Percentiles rank a stretch among this genome's conserved stretches.
Evolutionary conservation across 805 yeast genomes (phyloP).

Genomic region (Tetrapisispora fleetii): DNA sequence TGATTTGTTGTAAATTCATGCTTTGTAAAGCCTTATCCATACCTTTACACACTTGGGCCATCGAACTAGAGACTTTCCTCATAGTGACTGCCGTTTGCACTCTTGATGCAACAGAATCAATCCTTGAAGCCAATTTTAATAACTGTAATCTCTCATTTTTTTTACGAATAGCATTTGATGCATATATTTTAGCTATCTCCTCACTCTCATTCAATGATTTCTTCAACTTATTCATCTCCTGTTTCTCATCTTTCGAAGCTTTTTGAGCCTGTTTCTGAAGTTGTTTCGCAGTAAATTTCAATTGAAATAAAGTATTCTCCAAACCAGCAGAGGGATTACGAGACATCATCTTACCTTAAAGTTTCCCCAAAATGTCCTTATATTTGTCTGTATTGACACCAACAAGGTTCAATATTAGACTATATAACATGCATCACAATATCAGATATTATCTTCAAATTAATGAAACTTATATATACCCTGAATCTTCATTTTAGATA

Average conservation of each 20-base stretch:
- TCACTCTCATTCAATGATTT: slow-evolving; percentile 42
- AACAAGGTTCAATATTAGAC: too few relatives aligned
- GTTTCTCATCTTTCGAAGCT: slow-evolving; percentile 82
- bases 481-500: background rate
- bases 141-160: slow-evolving; percentile 76
- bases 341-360: slow-evolving; percentile 14
- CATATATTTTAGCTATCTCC: slow-evolving; percentile 89
- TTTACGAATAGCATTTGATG: slow-evolving; percentile 92
- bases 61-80: slow-evolving; percentile 89
- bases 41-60: slow-evolving; percentile 86
- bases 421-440: too few relatives aligned
- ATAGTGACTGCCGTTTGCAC: slow-evolving; percentile 97
- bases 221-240: slow-evolving; percentile 80
- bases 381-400: too few relatives aligned
- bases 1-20: slow-evolving; percentile 89
- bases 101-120: slow-evolving; percentile 91
- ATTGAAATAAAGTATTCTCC: slow-evolving; percentile 29
- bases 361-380: background rate
- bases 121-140: slow-evolving; percentile 72
- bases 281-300: slow-evolving; percentile 84
- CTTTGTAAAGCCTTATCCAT: slow-evolving; percentile 95
- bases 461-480: too few relatives aligned
- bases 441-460: too few relatives aligned
- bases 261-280: slow-evolving; percentile 79
- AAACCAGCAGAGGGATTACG: slow-evolving; percentile 25